phyloP scores from a whole-genome alignment of 352 stramenopile genomes.

The Phytopythium delawarense region DNA sequence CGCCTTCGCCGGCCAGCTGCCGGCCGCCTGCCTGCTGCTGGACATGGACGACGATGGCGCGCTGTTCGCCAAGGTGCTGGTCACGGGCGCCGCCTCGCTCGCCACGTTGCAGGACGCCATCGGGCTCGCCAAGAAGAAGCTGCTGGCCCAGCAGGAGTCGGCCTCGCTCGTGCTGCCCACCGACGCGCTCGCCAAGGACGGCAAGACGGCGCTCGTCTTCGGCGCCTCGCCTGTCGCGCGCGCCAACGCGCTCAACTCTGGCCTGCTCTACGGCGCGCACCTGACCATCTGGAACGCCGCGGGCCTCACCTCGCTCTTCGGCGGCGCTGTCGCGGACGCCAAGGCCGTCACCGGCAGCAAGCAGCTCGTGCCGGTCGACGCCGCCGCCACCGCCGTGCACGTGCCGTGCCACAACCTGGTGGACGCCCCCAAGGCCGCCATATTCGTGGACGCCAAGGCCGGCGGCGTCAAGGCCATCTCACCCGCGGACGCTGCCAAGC shows the following conservation, averaged over 20 bases:
- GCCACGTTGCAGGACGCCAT: slow-evolving; percentile 49
- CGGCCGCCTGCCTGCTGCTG: slow-evolving; percentile 51
- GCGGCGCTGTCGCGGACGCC: slow-evolving; percentile 55
- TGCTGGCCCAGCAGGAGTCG: slow-evolving; percentile 45
- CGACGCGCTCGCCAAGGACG: slow-evolving; percentile 55
- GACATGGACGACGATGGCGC: slow-evolving; percentile 63
- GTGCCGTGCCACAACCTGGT: slow-evolving; percentile 81
- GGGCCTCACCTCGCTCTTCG: slow-evolving; percentile 68
- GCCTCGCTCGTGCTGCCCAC: slow-evolving; percentile 50
- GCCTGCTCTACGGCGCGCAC: slow-evolving; percentile 61
- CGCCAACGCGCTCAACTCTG: slow-evolving; percentile 57
- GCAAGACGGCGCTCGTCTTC: slow-evolving; percentile 70
- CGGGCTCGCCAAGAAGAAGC: slow-evolving; percentile 70
- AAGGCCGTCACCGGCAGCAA: slow-evolving; percentile 35
- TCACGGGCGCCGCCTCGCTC: slow-evolving; percentile 53
- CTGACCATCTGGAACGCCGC: slow-evolving; percentile 66
- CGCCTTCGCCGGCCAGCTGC: slow-evolving; percentile 57
- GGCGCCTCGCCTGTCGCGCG: slow-evolving; percentile 49
- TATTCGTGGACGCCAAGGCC: slow-evolving; percentile 57
- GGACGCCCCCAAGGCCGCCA: slow-evolving; percentile 47
- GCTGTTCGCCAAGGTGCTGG: slow-evolving; percentile 68
- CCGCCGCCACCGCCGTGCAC: slow-evolving; percentile 45
- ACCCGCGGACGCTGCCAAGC: slow-evolving; percentile 31
- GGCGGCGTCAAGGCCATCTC: slow-evolving; percentile 68
- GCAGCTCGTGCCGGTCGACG: slow-evolving; percentile 43